Conservation (phyloP, 2,329 filamentous ascomycete species). For the Aphanocladium album region DNA sequence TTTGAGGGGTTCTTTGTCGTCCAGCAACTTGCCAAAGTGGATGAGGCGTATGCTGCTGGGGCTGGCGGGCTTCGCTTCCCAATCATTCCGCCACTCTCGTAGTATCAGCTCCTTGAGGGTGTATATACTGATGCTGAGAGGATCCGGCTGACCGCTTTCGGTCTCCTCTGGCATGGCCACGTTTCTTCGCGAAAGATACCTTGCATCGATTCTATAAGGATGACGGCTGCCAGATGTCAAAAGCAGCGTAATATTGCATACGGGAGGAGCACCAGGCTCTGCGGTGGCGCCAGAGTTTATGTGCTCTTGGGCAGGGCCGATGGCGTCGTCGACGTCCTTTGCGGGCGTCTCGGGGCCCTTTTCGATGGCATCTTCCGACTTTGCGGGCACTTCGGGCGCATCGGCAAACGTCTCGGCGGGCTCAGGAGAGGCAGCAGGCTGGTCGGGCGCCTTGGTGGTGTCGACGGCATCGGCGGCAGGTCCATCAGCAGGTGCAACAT, state of each 20-base stretch:
- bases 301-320: slow-evolving; percentile 40
- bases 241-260: slow-evolving; percentile 74
- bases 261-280: slow-evolving; percentile 30
- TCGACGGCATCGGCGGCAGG: not conserved
- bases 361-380: slow-evolving; percentile 26
- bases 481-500: slow-evolving; percentile 5
- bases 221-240: slow-evolving; percentile 78
- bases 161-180: slow-evolving; percentile 67
- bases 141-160: slow-evolving; percentile 60
- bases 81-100: slow-evolving; percentile 87
- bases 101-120: slow-evolving; percentile 91
- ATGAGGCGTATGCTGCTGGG: slow-evolving; percentile 88
- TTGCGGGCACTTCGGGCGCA: slow-evolving; percentile 18
- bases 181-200: slow-evolving; percentile 75
- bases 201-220: slow-evolving; percentile 84
- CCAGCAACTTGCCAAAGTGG: slow-evolving; percentile 83
- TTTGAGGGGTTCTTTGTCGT: slow-evolving; percentile 79
- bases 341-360: slow-evolving; percentile 22
- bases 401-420: slow-evolving; percentile 16
- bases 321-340: slow-evolving; percentile 33
- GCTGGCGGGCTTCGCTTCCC: slow-evolving; percentile 80
- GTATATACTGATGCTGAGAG: slow-evolving; percentile 87
- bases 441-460: not conserved
- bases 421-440: slow-evolving; percentile 1
- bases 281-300: slow-evolving; percentile 31